Evolutionary conservation across 1,284 basidiomycete species (phyloP).

Genomic region (Ganoderma lingzhi): DNA sequence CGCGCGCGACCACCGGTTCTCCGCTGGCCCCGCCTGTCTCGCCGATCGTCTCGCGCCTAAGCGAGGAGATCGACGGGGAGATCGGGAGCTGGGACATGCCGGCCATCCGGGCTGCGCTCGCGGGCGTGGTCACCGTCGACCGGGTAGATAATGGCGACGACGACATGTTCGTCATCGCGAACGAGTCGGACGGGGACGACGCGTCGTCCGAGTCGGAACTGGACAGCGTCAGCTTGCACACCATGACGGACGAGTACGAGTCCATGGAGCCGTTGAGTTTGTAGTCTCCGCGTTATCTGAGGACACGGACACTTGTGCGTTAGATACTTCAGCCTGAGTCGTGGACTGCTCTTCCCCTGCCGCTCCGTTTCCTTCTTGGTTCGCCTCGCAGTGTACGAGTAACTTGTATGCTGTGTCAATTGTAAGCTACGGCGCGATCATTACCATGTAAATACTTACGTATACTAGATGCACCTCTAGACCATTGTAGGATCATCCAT

Average conservation of each 20-base stretch:
- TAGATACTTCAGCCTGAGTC: background rate
- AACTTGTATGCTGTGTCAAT: background rate
- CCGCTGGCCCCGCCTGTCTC: conserved; percentile 16
- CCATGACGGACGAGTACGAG: conserved; percentile 9
- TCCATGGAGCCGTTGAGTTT: conserved; percentile 15
- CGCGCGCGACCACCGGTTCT: background rate
- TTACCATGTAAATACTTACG: conserved; percentile 3
- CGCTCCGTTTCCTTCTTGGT: background rate
- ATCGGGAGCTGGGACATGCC: conserved; percentile 19
- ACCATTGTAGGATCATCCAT: no score
- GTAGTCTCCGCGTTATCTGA: background rate
- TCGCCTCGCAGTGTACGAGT: background rate
- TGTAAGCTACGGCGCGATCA: background rate
- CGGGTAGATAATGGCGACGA: background rate
- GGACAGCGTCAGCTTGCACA: conserved; percentile 23
- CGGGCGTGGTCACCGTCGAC: background rate
- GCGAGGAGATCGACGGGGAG: conserved; percentile 28
- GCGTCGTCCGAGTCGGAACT: conserved; percentile 20
- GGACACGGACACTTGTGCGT: background rate
- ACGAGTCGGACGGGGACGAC: conserved; percentile 21
- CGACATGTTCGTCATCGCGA: conserved; percentile 29
- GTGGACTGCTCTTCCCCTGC: background rate
- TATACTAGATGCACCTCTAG: background rate
- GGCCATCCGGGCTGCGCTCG: conserved; percentile 8
- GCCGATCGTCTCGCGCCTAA: conserved; percentile 23